Conservation (phyloP, 2,329 filamentous ascomycete species). For the Talaromyces marneffei region DNA sequence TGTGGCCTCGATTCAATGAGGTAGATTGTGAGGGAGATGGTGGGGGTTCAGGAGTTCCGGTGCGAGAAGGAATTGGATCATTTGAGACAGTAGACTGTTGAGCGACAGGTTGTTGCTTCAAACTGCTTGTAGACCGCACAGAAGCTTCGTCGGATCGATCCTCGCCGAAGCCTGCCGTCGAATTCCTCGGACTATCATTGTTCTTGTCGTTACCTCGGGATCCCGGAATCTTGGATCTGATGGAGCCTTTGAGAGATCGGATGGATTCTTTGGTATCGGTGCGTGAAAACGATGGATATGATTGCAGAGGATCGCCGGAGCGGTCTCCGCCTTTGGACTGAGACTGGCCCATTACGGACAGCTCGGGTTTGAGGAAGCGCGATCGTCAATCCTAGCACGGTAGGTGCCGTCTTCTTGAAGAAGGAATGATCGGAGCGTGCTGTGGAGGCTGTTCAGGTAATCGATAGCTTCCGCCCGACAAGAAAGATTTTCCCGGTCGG, state of each 20-base stretch:
- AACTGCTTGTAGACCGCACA: conserved; percentile 63
- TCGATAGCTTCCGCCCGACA: conserved; percentile 16
- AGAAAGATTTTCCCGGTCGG: conserved; percentile 18
- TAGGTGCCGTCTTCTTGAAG: neutral
- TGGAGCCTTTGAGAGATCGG: conserved; percentile 71
- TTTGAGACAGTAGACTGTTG: conserved; percentile 34
- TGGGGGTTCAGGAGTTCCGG: conserved; percentile 56
- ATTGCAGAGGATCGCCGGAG: conserved; percentile 61
- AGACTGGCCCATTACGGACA: conserved; percentile 45
- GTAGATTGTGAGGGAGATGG: conserved; percentile 82
- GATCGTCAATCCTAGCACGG: conserved; percentile 15
- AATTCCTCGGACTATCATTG: conserved; percentile 75
- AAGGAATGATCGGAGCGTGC: conserved; percentile 7
- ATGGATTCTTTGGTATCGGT: conserved; percentile 91
- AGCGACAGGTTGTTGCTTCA: conserved; percentile 28
- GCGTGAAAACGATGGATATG: conserved; percentile 85
- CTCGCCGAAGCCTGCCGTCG: conserved; percentile 53
- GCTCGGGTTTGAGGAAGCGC: conserved; percentile 25
- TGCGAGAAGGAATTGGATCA: conserved; percentile 43
- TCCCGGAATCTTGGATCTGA: conserved; percentile 85
- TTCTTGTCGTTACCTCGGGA: conserved; percentile 24
- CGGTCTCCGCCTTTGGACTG: conserved; percentile 48
- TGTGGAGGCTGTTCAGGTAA: conserved; percentile 19
- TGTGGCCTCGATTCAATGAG: conserved; percentile 65
- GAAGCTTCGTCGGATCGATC: conserved; percentile 69